Evolutionary conservation across 78 protist genomes (phyloP), one percentile per base, ranked within the genome.

Genomic region (Speleostelium caveatum): DNA sequence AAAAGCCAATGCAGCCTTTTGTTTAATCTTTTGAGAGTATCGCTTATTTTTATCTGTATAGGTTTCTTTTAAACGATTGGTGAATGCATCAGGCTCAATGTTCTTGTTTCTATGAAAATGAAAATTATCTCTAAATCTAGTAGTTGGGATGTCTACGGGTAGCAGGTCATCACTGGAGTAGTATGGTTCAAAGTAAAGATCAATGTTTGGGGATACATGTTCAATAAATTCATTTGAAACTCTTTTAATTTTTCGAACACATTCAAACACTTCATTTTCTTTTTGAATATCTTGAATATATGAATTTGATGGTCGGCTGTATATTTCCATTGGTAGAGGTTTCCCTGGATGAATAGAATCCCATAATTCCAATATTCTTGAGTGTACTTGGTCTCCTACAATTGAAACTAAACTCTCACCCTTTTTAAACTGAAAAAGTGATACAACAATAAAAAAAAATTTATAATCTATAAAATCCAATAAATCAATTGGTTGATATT

Each of bases 71-170:
- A 74, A 38, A 26, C 58, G 53, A 16, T 36, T 33, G 5, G 22
- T 33, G 38, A 58, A 58, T 53, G 83, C 66, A 58, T 58, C 83
- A 14, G 86, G 74, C 5, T 62, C 74, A 28, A 62, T 76, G 14
- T 36, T 32, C 17, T 30, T 36, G 21, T 26, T 33, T 36, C 42
- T 32, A 76, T 62, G 72, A 22, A 21, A 60, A 49, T 76, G 86
- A 62, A 32, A 75, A 30, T 75, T 28, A 41, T 75, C 86, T 21
- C 33, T 24, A 24, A 75, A 75, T 75, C 60, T 56, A 28, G 67
- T 60, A 17, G 17, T 5, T 0, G 33, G 14, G 24, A 36, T 12
- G 19, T 41, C 55, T 6, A 7, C 26, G 38, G 56, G 21, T 22
- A 17, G 2, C 2, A 60, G 10, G 3, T 28, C 35, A 66, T 16